phyloP scores from a whole-genome alignment of 257 asterid genomes.

The Leptodermis oblonga region DNA sequence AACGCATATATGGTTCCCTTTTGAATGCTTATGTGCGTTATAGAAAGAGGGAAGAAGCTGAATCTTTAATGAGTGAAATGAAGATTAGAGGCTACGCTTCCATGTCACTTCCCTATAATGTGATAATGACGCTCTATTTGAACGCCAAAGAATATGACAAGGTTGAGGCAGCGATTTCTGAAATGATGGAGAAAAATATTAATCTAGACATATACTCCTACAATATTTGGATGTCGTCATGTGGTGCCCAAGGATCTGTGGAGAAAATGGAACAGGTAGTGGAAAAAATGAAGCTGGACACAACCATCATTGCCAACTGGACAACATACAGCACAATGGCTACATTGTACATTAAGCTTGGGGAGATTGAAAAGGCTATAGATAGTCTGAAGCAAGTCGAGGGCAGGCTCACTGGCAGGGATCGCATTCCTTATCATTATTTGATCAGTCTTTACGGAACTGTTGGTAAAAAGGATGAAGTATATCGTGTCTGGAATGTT shows the following conservation, averaged over 20 bases:
- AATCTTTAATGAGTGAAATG: conserved; percentile 58
- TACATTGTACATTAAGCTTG: conserved; percentile 51
- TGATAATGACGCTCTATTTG: conserved; percentile 87
- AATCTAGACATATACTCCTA: conserved; percentile 60
- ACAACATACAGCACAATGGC: conserved; percentile 91
- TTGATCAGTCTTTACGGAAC: conserved; percentile 71
- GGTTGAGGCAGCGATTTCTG: conserved; percentile 51
- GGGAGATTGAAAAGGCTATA: conserved; percentile 53
- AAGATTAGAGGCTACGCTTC: conserved; percentile 50
- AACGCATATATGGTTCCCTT: conserved; percentile 75
- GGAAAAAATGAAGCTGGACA: conserved; percentile 56
- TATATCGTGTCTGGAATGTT: conserved; percentile 63
- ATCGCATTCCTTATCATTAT: conserved; percentile 69
- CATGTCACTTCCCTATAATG: conserved; percentile 70
- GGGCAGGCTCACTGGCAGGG: conserved; percentile 57
- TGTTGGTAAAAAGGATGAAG: conserved; percentile 69
- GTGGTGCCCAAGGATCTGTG: conserved; percentile 53
- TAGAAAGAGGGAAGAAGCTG: conserved; percentile 67
- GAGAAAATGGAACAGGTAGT: conserved; percentile 71
- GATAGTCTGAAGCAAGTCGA: conserved; percentile 60
- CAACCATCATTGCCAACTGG: conserved; percentile 66
- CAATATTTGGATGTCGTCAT: conserved; percentile 73
- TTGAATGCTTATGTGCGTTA: conserved; percentile 70
- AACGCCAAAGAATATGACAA: conserved; percentile 51
- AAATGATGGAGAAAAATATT: conserved; percentile 60